Percentiles rank a stretch among this genome's conserved stretches.
These are phyloP conservation scores for Kingdonia uniflora DNA, from an alignment of 164 flowering plant species.

Conservation along the genomic window DNA sequence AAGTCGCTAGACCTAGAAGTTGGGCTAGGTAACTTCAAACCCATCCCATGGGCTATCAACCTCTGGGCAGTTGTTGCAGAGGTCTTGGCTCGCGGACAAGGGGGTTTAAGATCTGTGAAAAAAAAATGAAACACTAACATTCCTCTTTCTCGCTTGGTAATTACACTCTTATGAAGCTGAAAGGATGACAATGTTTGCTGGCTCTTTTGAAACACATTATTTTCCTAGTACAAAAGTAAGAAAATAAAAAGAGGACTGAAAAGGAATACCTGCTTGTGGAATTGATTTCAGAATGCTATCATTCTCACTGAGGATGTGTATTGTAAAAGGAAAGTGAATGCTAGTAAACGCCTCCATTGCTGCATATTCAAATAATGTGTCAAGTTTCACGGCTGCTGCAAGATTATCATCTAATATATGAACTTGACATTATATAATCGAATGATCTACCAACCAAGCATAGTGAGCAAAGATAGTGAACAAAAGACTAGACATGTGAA, in stretches of 20 bases:
- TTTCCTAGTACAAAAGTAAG: no score
- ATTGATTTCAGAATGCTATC: constrained; percentile 51
- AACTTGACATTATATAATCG: no score
- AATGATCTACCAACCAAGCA: no score
- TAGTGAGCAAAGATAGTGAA: no score
- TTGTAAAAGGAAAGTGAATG: constrained; percentile 32
- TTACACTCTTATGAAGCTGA: no score
- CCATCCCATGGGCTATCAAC: constrained; percentile 85
- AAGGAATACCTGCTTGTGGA: constrained; percentile 38
- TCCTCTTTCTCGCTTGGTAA: no score
- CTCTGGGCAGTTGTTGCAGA: constrained; percentile 83
- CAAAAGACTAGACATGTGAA: no score
- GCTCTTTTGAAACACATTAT: no score
- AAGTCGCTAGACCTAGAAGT: constrained; percentile 51
- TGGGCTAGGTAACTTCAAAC: constrained; percentile 47
- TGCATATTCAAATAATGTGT: constrained; percentile 18
- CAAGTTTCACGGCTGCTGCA: no score
- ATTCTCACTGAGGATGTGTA: constrained; percentile 43
- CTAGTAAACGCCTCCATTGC: constrained; percentile 53
- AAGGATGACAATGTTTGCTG: no score
- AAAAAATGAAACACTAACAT: not conserved
- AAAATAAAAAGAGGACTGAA: not conserved
- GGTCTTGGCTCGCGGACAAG: constrained; percentile 72
- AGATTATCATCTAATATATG: no score
- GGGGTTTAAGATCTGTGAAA: constrained; percentile 71